A percentile compares a stretch with the other conserved stretches of the same genome.
Conservation (phyloP, 345 rosid genomes). For the Gossypium bickii region DNA sequence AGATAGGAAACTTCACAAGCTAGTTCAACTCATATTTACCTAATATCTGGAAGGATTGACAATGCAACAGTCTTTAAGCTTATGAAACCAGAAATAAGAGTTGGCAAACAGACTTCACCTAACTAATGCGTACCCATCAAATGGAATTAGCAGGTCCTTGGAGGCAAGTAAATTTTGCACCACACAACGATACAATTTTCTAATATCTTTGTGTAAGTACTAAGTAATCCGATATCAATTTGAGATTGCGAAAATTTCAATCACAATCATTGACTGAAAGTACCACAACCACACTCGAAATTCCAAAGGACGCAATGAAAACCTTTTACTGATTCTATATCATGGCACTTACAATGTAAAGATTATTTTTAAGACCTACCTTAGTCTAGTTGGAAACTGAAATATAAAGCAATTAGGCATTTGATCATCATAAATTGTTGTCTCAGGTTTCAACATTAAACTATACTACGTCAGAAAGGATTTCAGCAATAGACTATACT, state of each 20-base stretch:
- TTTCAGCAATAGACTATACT: neutral
- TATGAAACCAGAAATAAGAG: constrained; percentile 1
- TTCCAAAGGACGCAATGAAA: neutral
- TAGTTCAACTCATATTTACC: constrained; percentile 5
- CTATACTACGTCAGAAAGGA: neutral
- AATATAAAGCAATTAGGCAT: neutral
- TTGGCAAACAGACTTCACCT: neutral
- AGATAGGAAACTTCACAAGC: neutral
- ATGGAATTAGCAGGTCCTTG: neutral
- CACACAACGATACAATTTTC: neutral
- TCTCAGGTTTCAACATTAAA: neutral
- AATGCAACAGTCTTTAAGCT: neutral
- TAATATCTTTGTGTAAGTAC: neutral
- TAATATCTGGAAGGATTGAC: neutral
- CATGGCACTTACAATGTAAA: neutral
- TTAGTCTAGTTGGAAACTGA: neutral
- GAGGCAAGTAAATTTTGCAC: neutral
- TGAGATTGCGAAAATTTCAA: neutral
- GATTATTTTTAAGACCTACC: neutral
- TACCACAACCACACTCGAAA: neutral
- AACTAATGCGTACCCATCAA: no score
- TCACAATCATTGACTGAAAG: neutral
- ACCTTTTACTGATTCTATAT: neutral
- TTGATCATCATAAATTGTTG: neutral
- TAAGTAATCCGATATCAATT: neutral